Evolutionary conservation across 805 yeast species (phyloP), one percentile per base, ranked within the genome.

Genomic region (Candida ascalaphidarum): DNA sequence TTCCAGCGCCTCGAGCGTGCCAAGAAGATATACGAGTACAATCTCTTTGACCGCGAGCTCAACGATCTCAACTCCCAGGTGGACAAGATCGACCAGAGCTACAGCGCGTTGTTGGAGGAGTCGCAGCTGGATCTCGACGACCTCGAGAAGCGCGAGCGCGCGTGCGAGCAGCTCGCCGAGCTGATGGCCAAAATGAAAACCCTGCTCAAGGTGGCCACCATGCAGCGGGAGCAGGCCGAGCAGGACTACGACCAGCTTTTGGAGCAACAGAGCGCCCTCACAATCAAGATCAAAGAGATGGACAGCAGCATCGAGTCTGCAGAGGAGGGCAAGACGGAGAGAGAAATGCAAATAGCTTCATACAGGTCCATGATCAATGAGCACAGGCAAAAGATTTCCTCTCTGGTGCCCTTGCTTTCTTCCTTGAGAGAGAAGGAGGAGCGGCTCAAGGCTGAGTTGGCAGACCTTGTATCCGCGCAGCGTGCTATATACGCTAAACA

Each of bases 41-140:
- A 80, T 19, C 54, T 88, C 7, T 76, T 75, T 44, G 92, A 81
- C 45, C 68, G 89, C 28, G 97, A 92, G 50, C 53, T 81, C 30
- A 65, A 61, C 25, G 78, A 74, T 22, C 56, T 84, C 15, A 71
- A 69, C 17, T 65, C 66, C 13, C 69, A 72, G 25, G 71, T 82
- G 17, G 86, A 76, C 29, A 56, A 51, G 11, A 56, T 81, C 23
- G 89, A 81, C 27, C 61, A 59, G 14, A 71, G 69, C 12, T 77
- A 82, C 39, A 61, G 65, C 14, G 52, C 57, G 7, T 54, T 71
- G 4, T 51, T 77, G 13, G 61, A 64, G 14, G 66, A 67, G n/a
- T 71, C 81, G 1, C 71, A 72, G 21, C 50, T 55, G 10, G 71
- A 72, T 31, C 62, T 78, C 17, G 55, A 61, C 19, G 73, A 74